Conservation (phyloP, 495 filamentous ascomycete species). For the Astrothelium subdiscretum region DNA sequence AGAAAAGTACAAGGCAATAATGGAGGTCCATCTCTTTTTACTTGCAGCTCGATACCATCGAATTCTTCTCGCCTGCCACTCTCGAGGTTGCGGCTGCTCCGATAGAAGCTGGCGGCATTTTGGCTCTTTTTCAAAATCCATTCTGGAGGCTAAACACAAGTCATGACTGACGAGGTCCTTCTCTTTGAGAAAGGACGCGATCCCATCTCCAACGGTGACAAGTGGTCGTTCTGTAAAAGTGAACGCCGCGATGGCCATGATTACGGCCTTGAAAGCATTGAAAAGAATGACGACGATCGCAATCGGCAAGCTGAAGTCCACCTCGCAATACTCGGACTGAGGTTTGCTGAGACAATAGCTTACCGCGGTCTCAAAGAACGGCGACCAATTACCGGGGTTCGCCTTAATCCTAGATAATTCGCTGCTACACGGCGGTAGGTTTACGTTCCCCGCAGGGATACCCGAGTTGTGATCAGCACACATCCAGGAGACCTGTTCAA, state of each 20-base stretch:
- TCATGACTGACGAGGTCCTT: conserved; percentile 1
- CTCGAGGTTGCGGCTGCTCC: not conserved
- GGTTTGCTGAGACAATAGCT: conserved; percentile 33
- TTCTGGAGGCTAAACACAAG: not conserved
- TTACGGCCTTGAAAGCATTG: conserved; percentile 29
- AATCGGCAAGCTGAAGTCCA: conserved; percentile 34
- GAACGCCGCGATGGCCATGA: conserved; percentile 28
- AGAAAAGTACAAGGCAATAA: not conserved
- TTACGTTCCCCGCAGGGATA: not conserved
- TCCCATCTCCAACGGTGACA: conserved; percentile 42
- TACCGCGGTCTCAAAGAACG: conserved; percentile 7
- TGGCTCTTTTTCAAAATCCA: not conserved
- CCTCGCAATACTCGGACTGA: conserved; percentile 27
- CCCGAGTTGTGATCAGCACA: conserved; percentile 8
- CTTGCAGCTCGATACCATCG: not conserved
- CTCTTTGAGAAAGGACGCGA: conserved; percentile 35
- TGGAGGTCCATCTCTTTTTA: not conserved
- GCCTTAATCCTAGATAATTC: conserved; percentile 10
- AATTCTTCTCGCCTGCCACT: not conserved
- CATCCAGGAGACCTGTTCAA: conserved; percentile 12
- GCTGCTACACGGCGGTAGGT: not conserved
- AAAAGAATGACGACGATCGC: conserved; percentile 31
- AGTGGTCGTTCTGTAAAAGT: conserved; percentile 25
- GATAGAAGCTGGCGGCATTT: not conserved
- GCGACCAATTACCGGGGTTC: not conserved